Percentiles rank a stretch among this genome's conserved stretches.
phyloP scores from a whole-genome alignment of 2,329 filamentous ascomycete genomes.

The Penicillium sp. region DNA sequence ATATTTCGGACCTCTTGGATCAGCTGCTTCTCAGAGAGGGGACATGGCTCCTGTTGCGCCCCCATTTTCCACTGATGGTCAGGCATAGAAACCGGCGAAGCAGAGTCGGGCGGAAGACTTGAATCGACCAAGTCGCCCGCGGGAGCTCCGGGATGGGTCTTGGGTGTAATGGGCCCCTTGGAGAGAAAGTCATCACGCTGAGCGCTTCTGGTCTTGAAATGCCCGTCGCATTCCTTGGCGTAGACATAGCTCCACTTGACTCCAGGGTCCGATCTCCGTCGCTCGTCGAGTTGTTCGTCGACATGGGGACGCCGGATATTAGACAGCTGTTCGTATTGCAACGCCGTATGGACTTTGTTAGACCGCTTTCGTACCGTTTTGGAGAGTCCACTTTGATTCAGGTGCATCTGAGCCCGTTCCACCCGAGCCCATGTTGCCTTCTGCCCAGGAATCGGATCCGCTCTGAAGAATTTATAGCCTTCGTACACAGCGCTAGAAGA shows the following conservation, averaged over 20 bases:
- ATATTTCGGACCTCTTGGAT: no score
- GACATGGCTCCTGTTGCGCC: no score
- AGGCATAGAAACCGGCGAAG: no score
- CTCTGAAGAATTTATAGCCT: conserved; percentile 38
- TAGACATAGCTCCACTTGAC: conserved; percentile 42
- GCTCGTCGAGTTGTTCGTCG: conserved; percentile 35
- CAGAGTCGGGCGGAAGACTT: conserved; percentile 3
- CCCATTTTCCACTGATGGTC: no score
- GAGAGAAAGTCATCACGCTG: conserved; percentile 30
- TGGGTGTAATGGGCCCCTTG: conserved; percentile 26
- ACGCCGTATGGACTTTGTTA: conserved; percentile 25
- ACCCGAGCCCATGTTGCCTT: conserved; percentile 33
- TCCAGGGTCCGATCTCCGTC: conserved; percentile 27
- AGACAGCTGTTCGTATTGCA: conserved; percentile 32
- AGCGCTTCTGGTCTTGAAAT: conserved; percentile 28
- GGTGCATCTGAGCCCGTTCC: conserved; percentile 31
- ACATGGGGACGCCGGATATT: conserved; percentile 34
- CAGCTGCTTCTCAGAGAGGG: no score
- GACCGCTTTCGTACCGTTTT: conserved; percentile 32
- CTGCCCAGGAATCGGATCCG: conserved; percentile 28
- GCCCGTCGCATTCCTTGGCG: conserved; percentile 31
- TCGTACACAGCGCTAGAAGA: no score
- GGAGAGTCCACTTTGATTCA: conserved; percentile 31
- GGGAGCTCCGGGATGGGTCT: conserved; percentile 13
- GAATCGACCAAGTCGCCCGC: conserved; percentile 19